phyloP scores from a whole-genome alignment of 768 basidiomycete genomes.

The Ramaria sp. region DNA sequence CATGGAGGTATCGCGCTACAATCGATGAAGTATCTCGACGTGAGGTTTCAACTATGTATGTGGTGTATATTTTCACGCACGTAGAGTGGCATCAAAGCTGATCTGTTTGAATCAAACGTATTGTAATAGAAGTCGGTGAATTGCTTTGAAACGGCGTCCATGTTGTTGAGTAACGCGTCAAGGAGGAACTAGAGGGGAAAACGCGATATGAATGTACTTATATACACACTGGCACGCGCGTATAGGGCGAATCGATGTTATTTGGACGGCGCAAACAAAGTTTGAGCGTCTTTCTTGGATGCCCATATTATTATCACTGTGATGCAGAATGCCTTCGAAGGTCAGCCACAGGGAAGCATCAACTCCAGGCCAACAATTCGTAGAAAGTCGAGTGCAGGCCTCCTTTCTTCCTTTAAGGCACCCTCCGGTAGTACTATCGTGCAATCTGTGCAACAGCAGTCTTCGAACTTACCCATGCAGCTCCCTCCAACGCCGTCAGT shows the following conservation, averaged over 20 bases:
- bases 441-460: slow-evolving; percentile 17
- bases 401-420: slow-evolving; percentile 63
- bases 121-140: slow-evolving; percentile 78
- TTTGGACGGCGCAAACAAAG: slow-evolving; percentile 1
- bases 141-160: slow-evolving; percentile 67
- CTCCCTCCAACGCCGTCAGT: slow-evolving; percentile 27
- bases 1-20: slow-evolving; percentile 73
- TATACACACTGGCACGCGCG: not conserved
- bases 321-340: slow-evolving; percentile 6
- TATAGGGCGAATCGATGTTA: not conserved
- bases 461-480: slow-evolving; percentile 23
- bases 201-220: not conserved
- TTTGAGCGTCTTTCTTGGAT: slow-evolving; percentile 7
- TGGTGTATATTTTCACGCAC: slow-evolving; percentile 37
- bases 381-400: slow-evolving; percentile 73
- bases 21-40: slow-evolving; percentile 1
- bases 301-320: not conserved
- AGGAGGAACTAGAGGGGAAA: slow-evolving; percentile 8
- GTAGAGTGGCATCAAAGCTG: slow-evolving; percentile 53
- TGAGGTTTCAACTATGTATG: slow-evolving; percentile 16
- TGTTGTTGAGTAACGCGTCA: slow-evolving; percentile 21
- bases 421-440: slow-evolving; percentile 21
- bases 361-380: slow-evolving; percentile 52
- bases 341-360: slow-evolving; percentile 5
- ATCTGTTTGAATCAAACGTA: slow-evolving; percentile 60